Conservation (phyloP, 495 filamentous ascomycete species). For the Xeromyces bisporus region DNA sequence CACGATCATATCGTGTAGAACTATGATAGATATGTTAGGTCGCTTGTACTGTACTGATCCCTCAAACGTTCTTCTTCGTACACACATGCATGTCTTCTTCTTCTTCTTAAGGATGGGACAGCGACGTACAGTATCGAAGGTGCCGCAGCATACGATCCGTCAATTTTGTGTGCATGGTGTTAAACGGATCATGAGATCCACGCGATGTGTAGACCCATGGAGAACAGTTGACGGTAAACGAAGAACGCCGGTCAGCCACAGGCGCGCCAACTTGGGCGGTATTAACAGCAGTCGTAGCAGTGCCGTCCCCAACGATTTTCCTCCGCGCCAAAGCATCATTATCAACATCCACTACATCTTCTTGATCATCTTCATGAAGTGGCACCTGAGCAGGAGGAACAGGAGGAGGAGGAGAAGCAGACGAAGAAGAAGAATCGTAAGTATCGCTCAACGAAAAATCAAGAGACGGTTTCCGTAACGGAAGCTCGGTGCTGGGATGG, state of each 20-base stretch:
- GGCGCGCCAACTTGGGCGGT: background rate
- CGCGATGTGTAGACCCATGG: constrained; percentile 17
- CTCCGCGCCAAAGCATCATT: background rate
- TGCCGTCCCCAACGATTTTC: constrained; percentile 3
- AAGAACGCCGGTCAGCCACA: background rate
- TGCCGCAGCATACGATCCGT: constrained; percentile 28
- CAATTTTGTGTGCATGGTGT: constrained; percentile 23
- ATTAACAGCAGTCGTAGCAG: background rate
- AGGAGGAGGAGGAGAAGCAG: background rate
- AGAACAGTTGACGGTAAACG: constrained; percentile 4
- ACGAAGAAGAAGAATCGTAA: background rate
- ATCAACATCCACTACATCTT: background rate
- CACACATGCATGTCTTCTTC: too few relatives aligned
- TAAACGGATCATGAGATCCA: constrained; percentile 26
- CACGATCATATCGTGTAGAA: constrained; percentile 25
- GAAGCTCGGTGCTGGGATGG: background rate
- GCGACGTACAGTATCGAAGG: constrained; percentile 23
- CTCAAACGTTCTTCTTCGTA: too few relatives aligned
- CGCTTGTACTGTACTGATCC: too few relatives aligned
- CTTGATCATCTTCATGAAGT: background rate
- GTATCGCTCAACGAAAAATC: background rate
- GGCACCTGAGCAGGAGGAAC: too few relatives aligned
- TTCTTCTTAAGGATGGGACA: background rate
- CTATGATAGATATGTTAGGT: too few relatives aligned
- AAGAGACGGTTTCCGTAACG: background rate